Evolutionary conservation across 129 eudicot species (phyloP).

Genomic region (Ambrosia artemisiifolia): DNA sequence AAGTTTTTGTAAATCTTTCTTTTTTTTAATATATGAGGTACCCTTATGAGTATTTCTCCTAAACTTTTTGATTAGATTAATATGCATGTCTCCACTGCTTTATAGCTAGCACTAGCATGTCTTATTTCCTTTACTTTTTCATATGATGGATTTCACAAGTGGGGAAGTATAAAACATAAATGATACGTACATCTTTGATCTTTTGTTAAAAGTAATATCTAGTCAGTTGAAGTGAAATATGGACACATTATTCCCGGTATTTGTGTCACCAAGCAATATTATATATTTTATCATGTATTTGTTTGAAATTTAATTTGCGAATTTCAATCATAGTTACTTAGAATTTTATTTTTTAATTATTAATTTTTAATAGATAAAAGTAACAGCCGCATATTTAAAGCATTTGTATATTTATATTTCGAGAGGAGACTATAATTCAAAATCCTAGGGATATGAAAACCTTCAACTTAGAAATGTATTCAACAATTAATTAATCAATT

Average conservation of each 20-base stretch:
- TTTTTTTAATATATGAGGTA: background rate
- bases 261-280: slow-evolving; percentile 21
- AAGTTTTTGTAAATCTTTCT: background rate
- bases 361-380: no score
- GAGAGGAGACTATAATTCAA: no score
- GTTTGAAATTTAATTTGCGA: slow-evolving; percentile 1
- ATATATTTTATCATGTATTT: background rate
- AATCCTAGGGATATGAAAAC: no score
- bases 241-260: slow-evolving; percentile 18
- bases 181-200: slow-evolving; percentile 20
- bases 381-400: no score
- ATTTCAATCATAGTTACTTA: background rate
- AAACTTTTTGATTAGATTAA: background rate
- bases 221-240: slow-evolving; percentile 14
- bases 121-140: slow-evolving; percentile 18
- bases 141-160: slow-evolving; percentile 18
- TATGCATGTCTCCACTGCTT: slow-evolving; percentile 14
- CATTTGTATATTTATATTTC: no score
- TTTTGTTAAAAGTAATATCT: slow-evolving; percentile 21
- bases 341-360: background rate
- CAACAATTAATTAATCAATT: no score
- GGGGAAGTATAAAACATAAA: slow-evolving; percentile 7
- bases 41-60: background rate
- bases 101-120: slow-evolving; percentile 21
- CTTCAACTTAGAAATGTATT: no score